A percentile compares a stretch with the other conserved stretches of the same genome.
phyloP scores from a whole-genome alignment of 257 asterid genomes.

The Thymus mandschuricus region DNA sequence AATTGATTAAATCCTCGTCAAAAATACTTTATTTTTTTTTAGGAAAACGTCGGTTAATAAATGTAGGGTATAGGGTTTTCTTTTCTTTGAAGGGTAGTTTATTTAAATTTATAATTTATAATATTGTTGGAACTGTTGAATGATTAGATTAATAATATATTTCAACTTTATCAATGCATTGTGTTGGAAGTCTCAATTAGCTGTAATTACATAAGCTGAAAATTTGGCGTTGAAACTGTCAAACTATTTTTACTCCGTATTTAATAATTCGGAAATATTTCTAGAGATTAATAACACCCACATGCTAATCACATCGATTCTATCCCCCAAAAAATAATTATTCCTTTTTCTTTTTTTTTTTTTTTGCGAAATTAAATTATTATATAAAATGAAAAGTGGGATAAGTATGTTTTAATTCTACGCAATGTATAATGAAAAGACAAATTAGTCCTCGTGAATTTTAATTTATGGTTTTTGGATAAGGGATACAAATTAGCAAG shows the following conservation, averaged over 20 bases:
- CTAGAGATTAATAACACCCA: slow-evolving; percentile 31
- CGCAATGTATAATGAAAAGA: neutral
- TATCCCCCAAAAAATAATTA: neutral
- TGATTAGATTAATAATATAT: slow-evolving; percentile 4
- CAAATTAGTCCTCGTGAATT: neutral
- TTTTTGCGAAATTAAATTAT: neutral
- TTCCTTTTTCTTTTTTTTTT: neutral
- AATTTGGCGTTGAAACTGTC: slow-evolving; percentile 29
- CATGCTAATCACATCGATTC: slow-evolving; percentile 38
- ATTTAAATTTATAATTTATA: neutral
- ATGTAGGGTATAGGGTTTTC: slow-evolving; percentile 19
- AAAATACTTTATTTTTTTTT: no score
- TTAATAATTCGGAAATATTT: slow-evolving; percentile 2
- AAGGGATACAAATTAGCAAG: no score
- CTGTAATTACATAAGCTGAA: slow-evolving; percentile 24
- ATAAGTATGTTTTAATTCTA: neutral
- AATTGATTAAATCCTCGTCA: no score
- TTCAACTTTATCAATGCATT: slow-evolving; percentile 46
- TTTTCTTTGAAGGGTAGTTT: slow-evolving; percentile 19
- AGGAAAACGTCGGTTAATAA: neutral
- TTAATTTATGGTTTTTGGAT: neutral
- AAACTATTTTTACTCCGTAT: neutral
- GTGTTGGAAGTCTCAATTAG: slow-evolving; percentile 49
- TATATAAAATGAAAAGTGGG: neutral
- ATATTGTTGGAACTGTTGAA: slow-evolving; percentile 34